A percentile compares a stretch with the other conserved stretches of the same genome.
Evolutionary conservation across 805 yeast species (phyloP).

Genomic region (Suhomyces canberraensis): DNA sequence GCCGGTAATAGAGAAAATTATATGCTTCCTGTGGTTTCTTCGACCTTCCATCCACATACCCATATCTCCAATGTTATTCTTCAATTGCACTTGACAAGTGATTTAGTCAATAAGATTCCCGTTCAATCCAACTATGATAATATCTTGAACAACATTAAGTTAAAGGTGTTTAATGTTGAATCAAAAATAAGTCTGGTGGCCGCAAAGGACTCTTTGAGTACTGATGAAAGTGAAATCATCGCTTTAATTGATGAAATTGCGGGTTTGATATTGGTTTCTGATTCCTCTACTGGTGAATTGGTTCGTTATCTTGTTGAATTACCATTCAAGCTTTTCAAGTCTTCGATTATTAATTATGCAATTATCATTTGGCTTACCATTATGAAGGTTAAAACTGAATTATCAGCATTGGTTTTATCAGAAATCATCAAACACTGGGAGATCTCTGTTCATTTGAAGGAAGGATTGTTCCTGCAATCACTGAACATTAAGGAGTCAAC

Average conservation of each 20-base stretch:
- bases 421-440: slow-evolving; percentile 74
- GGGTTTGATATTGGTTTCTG: slow-evolving; percentile 32
- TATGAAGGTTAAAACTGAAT: slow-evolving; percentile 59
- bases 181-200: background rate
- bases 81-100: slow-evolving; percentile 71
- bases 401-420: slow-evolving; percentile 58
- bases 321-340: slow-evolving; percentile 68
- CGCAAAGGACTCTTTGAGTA: slow-evolving; percentile 4
- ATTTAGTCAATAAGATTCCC: slow-evolving; percentile 28
- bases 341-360: slow-evolving; percentile 58
- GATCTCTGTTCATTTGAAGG: slow-evolving; percentile 50
- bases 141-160: slow-evolving; percentile 26
- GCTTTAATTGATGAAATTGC: slow-evolving; percentile 46
- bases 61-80: slow-evolving; percentile 70
- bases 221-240: slow-evolving; percentile 28
- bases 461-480: slow-evolving; percentile 62
- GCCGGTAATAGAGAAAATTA: slow-evolving; percentile 54
- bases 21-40: slow-evolving; percentile 32
- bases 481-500: slow-evolving; percentile 60
- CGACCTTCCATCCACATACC: background rate
- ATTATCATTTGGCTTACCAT: slow-evolving; percentile 79
- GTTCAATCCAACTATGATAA: slow-evolving; percentile 23
- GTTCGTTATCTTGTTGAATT: slow-evolving; percentile 54
- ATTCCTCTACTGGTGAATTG: slow-evolving; percentile 43
- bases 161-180: slow-evolving; percentile 19